Evolutionary conservation across 768 basidiomycete genomes (phyloP).

Genomic region (Tricholoma furcatifolium): DNA sequence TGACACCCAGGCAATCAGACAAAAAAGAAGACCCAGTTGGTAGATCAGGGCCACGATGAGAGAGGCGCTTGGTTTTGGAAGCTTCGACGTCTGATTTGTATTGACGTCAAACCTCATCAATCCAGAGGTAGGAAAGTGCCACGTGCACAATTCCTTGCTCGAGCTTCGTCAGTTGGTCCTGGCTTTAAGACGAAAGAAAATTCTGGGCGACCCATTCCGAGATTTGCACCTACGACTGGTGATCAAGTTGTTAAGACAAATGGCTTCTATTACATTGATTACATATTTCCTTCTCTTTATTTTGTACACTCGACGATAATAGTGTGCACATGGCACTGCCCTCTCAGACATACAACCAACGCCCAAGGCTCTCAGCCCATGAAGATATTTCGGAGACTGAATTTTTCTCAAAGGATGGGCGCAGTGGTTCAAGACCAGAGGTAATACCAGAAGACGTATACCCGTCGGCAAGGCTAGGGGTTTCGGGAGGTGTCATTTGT

Average conservation of each 20-base stretch:
- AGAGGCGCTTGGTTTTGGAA: conserved; percentile 6
- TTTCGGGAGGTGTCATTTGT: conserved; percentile 51
- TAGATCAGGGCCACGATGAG: conserved; percentile 21
- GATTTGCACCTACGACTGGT: background rate
- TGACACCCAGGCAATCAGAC: conserved; percentile 15
- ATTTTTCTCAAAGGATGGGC: conserved; percentile 43
- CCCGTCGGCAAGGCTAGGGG: conserved; percentile 34
- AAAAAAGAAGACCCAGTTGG: conserved; percentile 18
- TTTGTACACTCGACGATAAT: too few species aligned
- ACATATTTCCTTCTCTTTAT: background rate
- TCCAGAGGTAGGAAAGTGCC: too few species aligned
- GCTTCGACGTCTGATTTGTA: conserved; percentile 1
- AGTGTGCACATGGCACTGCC: background rate
- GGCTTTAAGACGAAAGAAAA: conserved; percentile 9
- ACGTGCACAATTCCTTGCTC: too few species aligned
- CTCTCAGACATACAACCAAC: conserved; percentile 60
- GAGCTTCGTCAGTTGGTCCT: background rate
- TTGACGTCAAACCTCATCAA: conserved; percentile 17
- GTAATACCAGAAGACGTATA: conserved; percentile 17
- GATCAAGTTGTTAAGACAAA: background rate
- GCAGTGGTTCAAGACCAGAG: conserved; percentile 30
- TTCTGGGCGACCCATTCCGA: background rate
- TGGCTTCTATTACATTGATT: conserved; percentile 4
- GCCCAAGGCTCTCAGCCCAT: conserved; percentile 55
- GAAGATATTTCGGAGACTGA: conserved; percentile 40